phyloP scores from a whole-genome alignment of 2,329 filamentous ascomycete species.

The Akanthomyces muscarius region DNA sequence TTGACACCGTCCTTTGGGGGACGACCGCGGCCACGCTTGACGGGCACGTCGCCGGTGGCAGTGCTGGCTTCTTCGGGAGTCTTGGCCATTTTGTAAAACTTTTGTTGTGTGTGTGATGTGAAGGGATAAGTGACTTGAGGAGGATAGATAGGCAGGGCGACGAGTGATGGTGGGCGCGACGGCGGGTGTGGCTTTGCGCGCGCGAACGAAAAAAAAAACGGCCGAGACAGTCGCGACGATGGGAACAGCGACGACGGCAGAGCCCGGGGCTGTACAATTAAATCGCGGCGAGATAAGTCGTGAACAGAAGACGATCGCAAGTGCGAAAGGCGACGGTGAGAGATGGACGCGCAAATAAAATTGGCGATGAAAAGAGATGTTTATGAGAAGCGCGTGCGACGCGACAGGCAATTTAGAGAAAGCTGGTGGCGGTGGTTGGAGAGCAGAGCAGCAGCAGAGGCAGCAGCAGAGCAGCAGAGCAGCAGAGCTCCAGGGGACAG shows the following conservation, averaged over 20 bases:
- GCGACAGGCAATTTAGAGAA: constrained; percentile 8
- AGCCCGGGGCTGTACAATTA: not conserved
- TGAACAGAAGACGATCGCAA: not conserved
- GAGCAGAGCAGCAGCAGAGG: too few species aligned
- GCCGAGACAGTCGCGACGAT: not conserved
- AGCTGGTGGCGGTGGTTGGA: constrained; percentile 9
- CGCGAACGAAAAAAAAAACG: not conserved
- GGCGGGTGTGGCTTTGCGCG: constrained; percentile 1
- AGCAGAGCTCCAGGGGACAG: not conserved
- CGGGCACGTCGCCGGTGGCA: constrained; percentile 14
- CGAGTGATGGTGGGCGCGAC: not conserved
- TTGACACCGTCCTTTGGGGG: constrained; percentile 38
- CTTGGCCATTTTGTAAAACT: constrained; percentile 11
- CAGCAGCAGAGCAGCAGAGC: not conserved
- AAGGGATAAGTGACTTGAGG: not conserved
- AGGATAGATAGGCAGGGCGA: not conserved
- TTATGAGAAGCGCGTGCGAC: constrained; percentile 10
- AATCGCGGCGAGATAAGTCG: not conserved
- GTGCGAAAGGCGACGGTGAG: not conserved
- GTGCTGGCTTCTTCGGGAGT: constrained; percentile 30
- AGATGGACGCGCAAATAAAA: not conserved
- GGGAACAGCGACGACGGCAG: not conserved
- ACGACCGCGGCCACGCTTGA: constrained; percentile 37
- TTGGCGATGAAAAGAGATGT: constrained; percentile 1
- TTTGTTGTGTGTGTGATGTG: not conserved